phyloP scores from a whole-genome alignment of 805 yeast species.

The Nakazawaea holstii region DNA sequence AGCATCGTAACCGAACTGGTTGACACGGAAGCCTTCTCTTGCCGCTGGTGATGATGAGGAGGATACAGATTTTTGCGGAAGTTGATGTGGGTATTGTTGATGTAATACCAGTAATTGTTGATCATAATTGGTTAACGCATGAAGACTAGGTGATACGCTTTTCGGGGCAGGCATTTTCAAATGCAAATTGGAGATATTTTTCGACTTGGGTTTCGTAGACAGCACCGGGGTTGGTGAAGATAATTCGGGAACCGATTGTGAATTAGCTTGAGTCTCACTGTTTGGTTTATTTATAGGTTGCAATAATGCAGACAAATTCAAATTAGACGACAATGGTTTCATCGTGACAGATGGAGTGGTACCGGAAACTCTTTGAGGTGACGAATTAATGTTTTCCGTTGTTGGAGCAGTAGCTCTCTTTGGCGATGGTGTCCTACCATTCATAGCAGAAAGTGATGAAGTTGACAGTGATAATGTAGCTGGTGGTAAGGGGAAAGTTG shows the following conservation, averaged over 20 bases:
- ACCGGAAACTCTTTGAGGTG: constrained; percentile 25
- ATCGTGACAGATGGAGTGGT: constrained; percentile 29
- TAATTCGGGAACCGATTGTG: neutral
- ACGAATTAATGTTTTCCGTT: constrained; percentile 2
- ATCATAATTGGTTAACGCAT: constrained; percentile 15
- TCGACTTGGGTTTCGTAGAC: constrained; percentile 13
- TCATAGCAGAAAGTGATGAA: constrained; percentile 21
- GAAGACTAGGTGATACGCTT: constrained; percentile 28
- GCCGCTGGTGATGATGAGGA: constrained; percentile 7
- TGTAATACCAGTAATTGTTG: neutral
- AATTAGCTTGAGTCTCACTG: neutral
- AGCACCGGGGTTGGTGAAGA: constrained; percentile 14
- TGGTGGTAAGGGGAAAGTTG: constrained; percentile 18
- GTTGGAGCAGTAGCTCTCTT: constrained; percentile 20
- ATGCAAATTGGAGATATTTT: constrained; percentile 51
- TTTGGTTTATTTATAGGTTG: constrained; percentile 46
- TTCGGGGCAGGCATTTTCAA: constrained; percentile 77
- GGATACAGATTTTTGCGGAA: constrained; percentile 22
- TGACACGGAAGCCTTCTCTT: constrained; percentile 35
- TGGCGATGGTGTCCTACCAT: constrained; percentile 43
- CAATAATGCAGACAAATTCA: constrained; percentile 32
- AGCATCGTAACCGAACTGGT: constrained; percentile 65
- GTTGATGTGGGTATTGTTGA: constrained; percentile 13
- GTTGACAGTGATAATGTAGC: constrained; percentile 17
- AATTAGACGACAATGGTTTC: constrained; percentile 44